Evolutionary conservation across 305 asterid genomes (phyloP), one percentile per base, ranked within the genome.

Genomic region (Rubia peregrina): DNA sequence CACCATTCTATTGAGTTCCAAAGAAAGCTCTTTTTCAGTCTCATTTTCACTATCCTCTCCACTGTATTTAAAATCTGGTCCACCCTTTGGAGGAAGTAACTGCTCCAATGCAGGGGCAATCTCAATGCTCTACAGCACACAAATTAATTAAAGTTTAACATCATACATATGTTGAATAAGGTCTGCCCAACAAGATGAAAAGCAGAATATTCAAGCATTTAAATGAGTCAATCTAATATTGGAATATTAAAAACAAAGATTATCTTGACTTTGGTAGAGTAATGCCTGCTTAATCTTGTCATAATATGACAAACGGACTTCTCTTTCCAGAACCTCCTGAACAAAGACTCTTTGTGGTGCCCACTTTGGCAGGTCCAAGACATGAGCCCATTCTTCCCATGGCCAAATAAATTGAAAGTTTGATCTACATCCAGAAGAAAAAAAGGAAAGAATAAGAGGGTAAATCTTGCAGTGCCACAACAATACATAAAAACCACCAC

Each of bases 321-420:
- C 98, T 85, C 99, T 88, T 82, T 95, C 98, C 89, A 95, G 78
- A 77, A 95, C 96, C 87, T 95, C 98, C 83, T 90, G 95, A 79
- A 95, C 98, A 79, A 91, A 95, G 71, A 95, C 95, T 69, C 99
- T 87, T 59, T 95, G 95, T 56, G 99, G 99, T 56, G 96, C 97
- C 99, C 99, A 95, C 77, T 95, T 95, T 67, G 98, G 97, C 76
- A 95, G 99, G 78, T 88, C 97, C 79, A 91, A 78, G 61, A 91
- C 99, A 81, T 81, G 70, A 56, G 97, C 96, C 99, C 99, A 95
- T 84, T 91, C 98, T 74, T 95, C 97, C 99, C 99, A 95, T 33
- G 99, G 98, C 99, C 99, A 95, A 74, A 95, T 88, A 79, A 95
- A 95, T 68, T 95, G 99, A 74, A 95, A 95, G 89, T 95, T 95